phyloP scores from a whole-genome alignment of 106 monocot species.

The Ottelia alismoides region DNA sequence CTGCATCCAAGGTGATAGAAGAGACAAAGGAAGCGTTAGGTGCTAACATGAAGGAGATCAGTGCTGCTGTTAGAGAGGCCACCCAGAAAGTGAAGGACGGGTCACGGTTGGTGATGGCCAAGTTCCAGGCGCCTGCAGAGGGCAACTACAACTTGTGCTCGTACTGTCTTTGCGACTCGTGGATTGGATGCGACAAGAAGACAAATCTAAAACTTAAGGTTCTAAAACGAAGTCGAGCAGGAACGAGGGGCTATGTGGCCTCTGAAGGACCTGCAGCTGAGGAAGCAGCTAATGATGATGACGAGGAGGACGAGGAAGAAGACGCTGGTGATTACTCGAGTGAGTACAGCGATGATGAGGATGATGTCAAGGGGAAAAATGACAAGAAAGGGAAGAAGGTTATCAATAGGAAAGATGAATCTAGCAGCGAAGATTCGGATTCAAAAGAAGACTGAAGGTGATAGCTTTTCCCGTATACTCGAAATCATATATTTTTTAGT shows the following conservation, averaged over 20 bases:
- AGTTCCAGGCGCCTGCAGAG: slow-evolving; percentile 71
- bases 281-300: slow-evolving; percentile 48
- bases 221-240: slow-evolving; percentile 51
- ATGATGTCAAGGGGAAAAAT: no score
- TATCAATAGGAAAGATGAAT: no score
- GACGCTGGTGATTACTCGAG: slow-evolving; percentile 36
- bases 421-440: no score
- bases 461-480: no score
- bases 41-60: slow-evolving; percentile 41
- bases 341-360: slow-evolving; percentile 8
- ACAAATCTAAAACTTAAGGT: slow-evolving; percentile 58
- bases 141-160: slow-evolving; percentile 52
- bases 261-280: slow-evolving; percentile 38
- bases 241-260: slow-evolving; percentile 36
- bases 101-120: slow-evolving; percentile 66
- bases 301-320: slow-evolving; percentile 61
- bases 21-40: slow-evolving; percentile 70
- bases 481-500: no score
- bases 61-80: slow-evolving; percentile 40
- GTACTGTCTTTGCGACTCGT: slow-evolving; percentile 62
- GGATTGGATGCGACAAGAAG: slow-evolving; percentile 76
- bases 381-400: no score
- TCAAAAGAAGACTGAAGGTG: no score
- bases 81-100: slow-evolving; percentile 59
- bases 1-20: slow-evolving; percentile 61